A percentile compares a stretch with the other conserved stretches of the same genome.
Evolutionary conservation across 2,329 filamentous ascomycete genomes (phyloP).

Genomic region (Microthyrium microscopicum): DNA sequence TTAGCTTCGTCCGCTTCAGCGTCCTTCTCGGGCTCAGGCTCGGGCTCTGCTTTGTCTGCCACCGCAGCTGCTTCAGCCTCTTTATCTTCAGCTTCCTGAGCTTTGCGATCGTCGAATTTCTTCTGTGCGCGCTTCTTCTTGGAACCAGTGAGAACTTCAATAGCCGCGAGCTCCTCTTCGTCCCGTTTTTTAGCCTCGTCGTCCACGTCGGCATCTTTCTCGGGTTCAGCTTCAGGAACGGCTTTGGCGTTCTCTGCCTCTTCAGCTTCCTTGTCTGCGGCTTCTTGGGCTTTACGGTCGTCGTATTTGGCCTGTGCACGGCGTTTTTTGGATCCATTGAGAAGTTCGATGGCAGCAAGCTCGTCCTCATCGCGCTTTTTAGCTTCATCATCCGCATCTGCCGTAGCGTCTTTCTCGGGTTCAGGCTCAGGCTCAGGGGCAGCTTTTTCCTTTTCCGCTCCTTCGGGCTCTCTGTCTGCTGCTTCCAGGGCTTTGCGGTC

Average conservation of each 20-base stretch:
- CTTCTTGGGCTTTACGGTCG: neutral
- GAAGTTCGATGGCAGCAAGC: too few relatives aligned
- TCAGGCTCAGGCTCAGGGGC: slow-evolving; percentile 57
- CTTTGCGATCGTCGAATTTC: neutral
- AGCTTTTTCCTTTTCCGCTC: slow-evolving; percentile 63
- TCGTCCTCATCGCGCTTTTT: slow-evolving; percentile 2
- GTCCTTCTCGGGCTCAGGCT: too few relatives aligned
- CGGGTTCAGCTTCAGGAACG: too few relatives aligned
- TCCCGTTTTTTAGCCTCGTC: slow-evolving; percentile 35
- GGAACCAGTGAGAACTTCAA: too few relatives aligned
- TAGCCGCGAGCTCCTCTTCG: too few relatives aligned
- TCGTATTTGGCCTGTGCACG: slow-evolving; percentile 42
- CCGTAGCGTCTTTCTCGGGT: slow-evolving; percentile 53
- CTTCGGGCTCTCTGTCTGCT: slow-evolving; percentile 52
- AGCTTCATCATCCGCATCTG: slow-evolving; percentile 34
- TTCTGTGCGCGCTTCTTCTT: neutral
- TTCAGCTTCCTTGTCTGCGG: neutral
- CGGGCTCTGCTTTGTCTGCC: too few relatives aligned
- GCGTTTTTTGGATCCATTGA: slow-evolving; percentile 65
- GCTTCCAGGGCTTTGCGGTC: too few relatives aligned
- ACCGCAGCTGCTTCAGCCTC: slow-evolving; percentile 31
- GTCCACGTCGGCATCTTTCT: too few relatives aligned
- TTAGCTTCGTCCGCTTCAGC: too few relatives aligned
- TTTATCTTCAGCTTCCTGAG: slow-evolving; percentile 41
- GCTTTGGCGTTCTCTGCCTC: slow-evolving; percentile 1